Evolutionary conservation across 108 stramenopile species (phyloP), one percentile per base, ranked within the genome.

Genomic region (Schizochytrium sp.): DNA sequence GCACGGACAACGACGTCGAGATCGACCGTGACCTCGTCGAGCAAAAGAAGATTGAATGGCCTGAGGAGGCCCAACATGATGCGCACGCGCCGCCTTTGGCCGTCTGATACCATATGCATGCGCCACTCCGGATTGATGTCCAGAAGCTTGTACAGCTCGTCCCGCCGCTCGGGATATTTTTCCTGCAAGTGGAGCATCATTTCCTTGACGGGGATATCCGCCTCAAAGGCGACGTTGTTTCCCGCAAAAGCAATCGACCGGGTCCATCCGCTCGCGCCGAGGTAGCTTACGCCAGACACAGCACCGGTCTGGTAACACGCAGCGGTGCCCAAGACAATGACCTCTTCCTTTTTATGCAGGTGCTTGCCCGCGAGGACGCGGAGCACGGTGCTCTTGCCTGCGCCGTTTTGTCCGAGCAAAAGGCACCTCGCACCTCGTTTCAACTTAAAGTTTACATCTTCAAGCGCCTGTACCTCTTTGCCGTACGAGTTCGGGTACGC

Each of bases 231-330:
- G 95, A 48, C 94, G 48, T 60, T 93, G 57, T 95, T 94, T 21
- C 98, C 99, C 2, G 98, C 99, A 91, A 99, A 99, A 18, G 98
- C 97, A 18, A 99, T 96, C 0, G 97, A 97, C n/a, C 97, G 94
- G 96, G 98, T 97, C 3, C 98, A 98, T 97, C 99, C 98, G 87
- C 98, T 97, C 57, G 95, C 96, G 89, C 97, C 97, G 60, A 99
- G 90, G 93, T 97, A 99, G 8, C 97, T 93, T 8, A 97, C 94
- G 87, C 96, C 95, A 90, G 97, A 96, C 91, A 98, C 97, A 23
- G 98, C 91, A 28, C 92, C 92, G 8, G 98, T 98, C 88, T 98
- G 97, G 28, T 96, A 96, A 93, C 98, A 99, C 25, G 97, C 95
- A 91, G 97, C 94, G 89, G 95, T 90, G 0, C 97, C 97, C 60